A percentile compares a stretch with the other conserved stretches of the same genome.
Conservation (phyloP, 2,329 filamentous ascomycete genomes). For the Curvularia hawaiiensis region DNA sequence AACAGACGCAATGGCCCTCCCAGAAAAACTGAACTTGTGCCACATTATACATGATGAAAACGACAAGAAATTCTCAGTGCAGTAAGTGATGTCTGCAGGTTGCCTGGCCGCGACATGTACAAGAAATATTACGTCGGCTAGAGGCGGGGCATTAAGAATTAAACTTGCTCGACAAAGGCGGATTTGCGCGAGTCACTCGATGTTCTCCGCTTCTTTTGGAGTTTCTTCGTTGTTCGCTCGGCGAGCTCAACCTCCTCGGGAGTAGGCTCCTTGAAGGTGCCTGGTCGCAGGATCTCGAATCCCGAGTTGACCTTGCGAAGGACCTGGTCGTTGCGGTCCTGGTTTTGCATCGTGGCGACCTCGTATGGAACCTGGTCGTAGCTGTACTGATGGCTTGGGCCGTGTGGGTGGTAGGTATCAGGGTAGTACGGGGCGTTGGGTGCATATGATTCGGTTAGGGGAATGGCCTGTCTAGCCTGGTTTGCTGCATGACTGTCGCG, state of each 20-base stretch:
- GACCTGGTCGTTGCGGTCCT: slow-evolving; percentile 41
- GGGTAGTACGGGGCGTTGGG: slow-evolving; percentile 40
- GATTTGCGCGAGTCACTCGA: slow-evolving; percentile 40
- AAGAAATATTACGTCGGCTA: slow-evolving; percentile 18
- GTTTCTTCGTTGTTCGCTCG: slow-evolving; percentile 46
- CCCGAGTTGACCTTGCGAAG: slow-evolving; percentile 51
- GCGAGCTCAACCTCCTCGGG: slow-evolving; percentile 37
- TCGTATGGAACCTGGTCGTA: slow-evolving; percentile 42
- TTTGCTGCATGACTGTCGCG: slow-evolving; percentile 34
- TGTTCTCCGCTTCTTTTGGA: slow-evolving; percentile 51
- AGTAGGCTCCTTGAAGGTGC: slow-evolving; percentile 44
- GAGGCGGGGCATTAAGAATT: slow-evolving; percentile 23
- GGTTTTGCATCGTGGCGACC: slow-evolving; percentile 36
- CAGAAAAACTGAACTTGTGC: slow-evolving; percentile 20
- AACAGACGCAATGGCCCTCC: slow-evolving; percentile 19
- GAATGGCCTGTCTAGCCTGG: slow-evolving; percentile 39
- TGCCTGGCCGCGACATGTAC: slow-evolving; percentile 28
- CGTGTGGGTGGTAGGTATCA: slow-evolving; percentile 45
- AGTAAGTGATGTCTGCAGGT: slow-evolving; percentile 24
- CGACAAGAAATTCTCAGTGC: slow-evolving; percentile 32
- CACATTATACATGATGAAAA: slow-evolving; percentile 32
- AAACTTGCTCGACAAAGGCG: slow-evolving; percentile 47
- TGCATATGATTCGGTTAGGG: slow-evolving; percentile 46
- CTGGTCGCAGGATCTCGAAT: slow-evolving; percentile 48
- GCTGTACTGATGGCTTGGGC: slow-evolving; percentile 44